These are phyloP conservation scores for Leersia perrieri DNA, from an alignment of 176 grass and related monocot genomes.

Conservation along the genomic window DNA sequence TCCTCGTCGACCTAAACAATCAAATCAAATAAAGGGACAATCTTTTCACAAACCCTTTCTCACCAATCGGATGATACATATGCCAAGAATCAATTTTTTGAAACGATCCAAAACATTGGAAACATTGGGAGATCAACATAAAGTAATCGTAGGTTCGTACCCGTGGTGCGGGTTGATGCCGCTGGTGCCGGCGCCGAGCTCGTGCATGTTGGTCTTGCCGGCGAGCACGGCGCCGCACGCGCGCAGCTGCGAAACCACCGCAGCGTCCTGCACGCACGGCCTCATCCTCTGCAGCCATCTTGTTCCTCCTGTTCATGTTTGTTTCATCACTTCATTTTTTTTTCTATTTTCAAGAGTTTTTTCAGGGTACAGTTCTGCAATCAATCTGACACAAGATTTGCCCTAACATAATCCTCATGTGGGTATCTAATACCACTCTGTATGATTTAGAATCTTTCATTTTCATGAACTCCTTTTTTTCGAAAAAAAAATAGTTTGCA, in stretches of 20 bases:
- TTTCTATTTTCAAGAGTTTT: too few relatives aligned
- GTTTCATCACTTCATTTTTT: not conserved
- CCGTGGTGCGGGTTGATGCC: slow-evolving; percentile 64
- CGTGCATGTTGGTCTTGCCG: slow-evolving; percentile 94
- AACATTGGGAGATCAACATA: too few relatives aligned
- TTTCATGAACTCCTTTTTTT: not conserved
- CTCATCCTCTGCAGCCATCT: slow-evolving; percentile 66
- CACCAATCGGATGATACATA: too few relatives aligned
- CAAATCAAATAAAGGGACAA: slow-evolving; percentile 36
- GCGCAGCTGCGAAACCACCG: slow-evolving; percentile 71
- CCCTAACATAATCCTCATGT: too few relatives aligned
- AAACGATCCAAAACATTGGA: too few relatives aligned
- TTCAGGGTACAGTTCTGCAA: not conserved
- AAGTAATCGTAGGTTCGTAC: not conserved
- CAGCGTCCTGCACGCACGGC: slow-evolving; percentile 57
- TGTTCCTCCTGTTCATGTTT: slow-evolving; percentile 50
- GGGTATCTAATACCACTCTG: too few relatives aligned
- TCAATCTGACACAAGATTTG: not conserved
- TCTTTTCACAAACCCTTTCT: too few relatives aligned
- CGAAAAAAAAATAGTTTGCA: not conserved
- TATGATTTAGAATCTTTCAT: not conserved
- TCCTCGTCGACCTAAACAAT: slow-evolving; percentile 57
- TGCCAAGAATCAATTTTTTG: too few relatives aligned
- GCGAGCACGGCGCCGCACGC: slow-evolving; percentile 74
- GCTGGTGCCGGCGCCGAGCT: slow-evolving; percentile 80